Conservation (phyloP, 2,329 filamentous ascomycete species). For the Rugonectria rugulosa region DNA sequence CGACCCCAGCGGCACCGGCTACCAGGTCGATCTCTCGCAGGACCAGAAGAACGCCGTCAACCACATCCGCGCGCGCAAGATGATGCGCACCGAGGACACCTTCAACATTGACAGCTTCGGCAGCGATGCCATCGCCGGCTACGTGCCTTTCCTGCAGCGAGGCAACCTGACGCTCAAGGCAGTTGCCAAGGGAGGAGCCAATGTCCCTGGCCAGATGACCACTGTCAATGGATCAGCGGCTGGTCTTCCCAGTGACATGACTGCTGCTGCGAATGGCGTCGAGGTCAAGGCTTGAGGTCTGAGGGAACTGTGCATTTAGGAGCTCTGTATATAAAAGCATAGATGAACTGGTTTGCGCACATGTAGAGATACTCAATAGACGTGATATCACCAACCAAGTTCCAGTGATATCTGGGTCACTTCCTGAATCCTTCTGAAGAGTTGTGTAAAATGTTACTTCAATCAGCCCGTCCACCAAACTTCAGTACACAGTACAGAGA, state of each 20-base stretch:
- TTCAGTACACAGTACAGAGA: too few relatives aligned
- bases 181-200: not conserved
- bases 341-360: too few relatives aligned
- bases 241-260: not conserved
- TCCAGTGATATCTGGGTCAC: too few relatives aligned
- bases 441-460: too few relatives aligned
- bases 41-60: slow-evolving; percentile 39
- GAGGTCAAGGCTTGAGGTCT: not conserved
- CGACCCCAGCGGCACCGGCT: slow-evolving; percentile 17
- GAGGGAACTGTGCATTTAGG: too few relatives aligned
- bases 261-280: not conserved
- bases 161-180: slow-evolving; percentile 30
- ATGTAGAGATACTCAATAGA: too few relatives aligned
- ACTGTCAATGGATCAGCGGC: not conserved
- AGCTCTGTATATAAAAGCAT: too few relatives aligned
- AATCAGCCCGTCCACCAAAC: too few relatives aligned
- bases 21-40: slow-evolving; percentile 30
- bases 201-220: slow-evolving; percentile 19
- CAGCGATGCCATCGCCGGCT: slow-evolving; percentile 35
- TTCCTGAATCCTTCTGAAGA: too few relatives aligned
- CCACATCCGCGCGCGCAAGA: slow-evolving; percentile 39
- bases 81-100: slow-evolving; percentile 42
- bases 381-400: too few relatives aligned
- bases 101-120: slow-evolving; percentile 45
- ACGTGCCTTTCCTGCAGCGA: slow-evolving; percentile 32